phyloP scores from a whole-genome alignment of 495 filamentous ascomycete species.

The Daldinia concentrica region DNA sequence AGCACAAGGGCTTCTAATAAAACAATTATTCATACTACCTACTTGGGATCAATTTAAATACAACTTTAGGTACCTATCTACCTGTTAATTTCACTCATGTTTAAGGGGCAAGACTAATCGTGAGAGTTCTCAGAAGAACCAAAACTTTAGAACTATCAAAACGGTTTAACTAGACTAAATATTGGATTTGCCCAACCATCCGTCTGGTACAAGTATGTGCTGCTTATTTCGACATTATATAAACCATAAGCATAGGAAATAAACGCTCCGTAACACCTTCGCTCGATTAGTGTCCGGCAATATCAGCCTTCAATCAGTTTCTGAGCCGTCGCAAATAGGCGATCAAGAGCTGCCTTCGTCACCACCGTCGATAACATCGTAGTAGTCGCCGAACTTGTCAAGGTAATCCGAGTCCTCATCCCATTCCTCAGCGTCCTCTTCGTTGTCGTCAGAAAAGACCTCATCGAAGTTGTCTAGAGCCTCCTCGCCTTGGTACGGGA shows the following conservation, averaged over 20 bases:
- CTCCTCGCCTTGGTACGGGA: constrained; percentile 14
- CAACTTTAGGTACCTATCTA: no score
- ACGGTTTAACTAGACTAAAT: no score
- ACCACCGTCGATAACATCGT: constrained; percentile 10
- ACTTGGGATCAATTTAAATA: no score
- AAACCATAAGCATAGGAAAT: neutral
- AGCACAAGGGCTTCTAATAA: no score
- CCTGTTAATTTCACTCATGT: no score
- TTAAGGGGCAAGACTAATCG: no score
- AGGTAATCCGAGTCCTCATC: constrained; percentile 17
- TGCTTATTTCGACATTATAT: neutral
- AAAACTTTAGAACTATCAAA: no score
- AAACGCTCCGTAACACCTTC: neutral
- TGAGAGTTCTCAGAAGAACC: no score
- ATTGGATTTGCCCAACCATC: no score
- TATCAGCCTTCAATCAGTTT: neutral
- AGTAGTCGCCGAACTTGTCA: constrained; percentile 11
- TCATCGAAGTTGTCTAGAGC: constrained; percentile 6
- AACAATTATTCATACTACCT: no score
- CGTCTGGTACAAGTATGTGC: neutral
- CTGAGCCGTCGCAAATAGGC: neutral
- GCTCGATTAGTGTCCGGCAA: neutral
- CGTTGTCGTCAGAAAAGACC: constrained; percentile 15
- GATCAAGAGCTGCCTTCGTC: constrained; percentile 6
- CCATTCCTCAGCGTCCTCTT: constrained; percentile 6